Evolutionary conservation across 2,329 filamentous ascomycete species (phyloP).

Genomic region (Ilyonectria sp.): DNA sequence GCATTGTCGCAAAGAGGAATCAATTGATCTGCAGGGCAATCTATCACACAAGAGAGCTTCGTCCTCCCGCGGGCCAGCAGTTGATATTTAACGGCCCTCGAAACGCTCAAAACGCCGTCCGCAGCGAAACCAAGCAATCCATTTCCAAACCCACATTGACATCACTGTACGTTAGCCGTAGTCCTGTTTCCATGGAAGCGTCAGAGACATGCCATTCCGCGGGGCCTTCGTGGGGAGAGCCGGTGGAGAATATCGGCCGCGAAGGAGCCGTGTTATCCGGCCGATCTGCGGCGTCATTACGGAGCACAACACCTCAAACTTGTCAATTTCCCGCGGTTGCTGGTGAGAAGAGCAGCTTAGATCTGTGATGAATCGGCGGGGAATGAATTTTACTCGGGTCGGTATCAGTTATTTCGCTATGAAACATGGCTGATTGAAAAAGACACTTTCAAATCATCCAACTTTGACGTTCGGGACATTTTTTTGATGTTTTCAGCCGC

Average conservation of each 20-base stretch:
- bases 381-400: not conserved
- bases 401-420: not conserved
- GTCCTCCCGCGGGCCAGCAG: conserved; percentile 16
- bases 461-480: not conserved
- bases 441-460: not conserved
- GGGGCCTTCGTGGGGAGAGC: conserved; percentile 8
- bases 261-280: conserved; percentile 33
- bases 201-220: conserved; percentile 30
- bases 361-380: not conserved
- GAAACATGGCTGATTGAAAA: not conserved
- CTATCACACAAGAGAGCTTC: not conserved
- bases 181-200: conserved; percentile 30
- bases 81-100: conserved; percentile 30
- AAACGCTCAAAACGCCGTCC: not conserved
- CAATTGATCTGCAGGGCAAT: conserved; percentile 7
- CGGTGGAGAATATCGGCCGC: conserved; percentile 2
- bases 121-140: conserved; percentile 8
- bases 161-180: conserved; percentile 32
- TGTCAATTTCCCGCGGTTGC: not conserved
- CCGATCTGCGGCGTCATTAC: conserved; percentile 33
- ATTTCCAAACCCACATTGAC: conserved; percentile 37
- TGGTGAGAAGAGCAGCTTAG: no score
- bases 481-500: not conserved
- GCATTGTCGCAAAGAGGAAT: conserved; percentile 40
- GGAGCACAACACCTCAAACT: conserved; percentile 15